phyloP scores from a whole-genome alignment of 1,284 basidiomycete genomes.

The Naganishia liquefaciens region DNA sequence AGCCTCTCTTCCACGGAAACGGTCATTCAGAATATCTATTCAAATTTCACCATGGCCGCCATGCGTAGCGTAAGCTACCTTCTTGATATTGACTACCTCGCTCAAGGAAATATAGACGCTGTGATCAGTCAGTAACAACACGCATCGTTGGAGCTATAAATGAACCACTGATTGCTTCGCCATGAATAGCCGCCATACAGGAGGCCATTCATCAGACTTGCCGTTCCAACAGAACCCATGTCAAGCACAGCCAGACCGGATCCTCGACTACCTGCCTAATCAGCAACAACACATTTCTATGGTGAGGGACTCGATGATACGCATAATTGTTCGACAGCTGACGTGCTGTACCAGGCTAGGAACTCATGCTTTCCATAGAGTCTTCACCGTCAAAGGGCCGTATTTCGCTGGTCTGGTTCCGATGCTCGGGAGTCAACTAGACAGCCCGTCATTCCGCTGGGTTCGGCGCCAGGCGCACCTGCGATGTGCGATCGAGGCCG shows the following conservation, averaged over 20 bases:
- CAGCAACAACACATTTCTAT: slow-evolving; percentile 15
- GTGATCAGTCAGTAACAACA: neutral
- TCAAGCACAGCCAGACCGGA: slow-evolving; percentile 2
- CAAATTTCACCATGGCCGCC: slow-evolving; percentile 79
- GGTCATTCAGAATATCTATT: slow-evolving; percentile 79
- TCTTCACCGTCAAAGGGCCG: slow-evolving; percentile 10
- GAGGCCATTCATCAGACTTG: slow-evolving; percentile 22
- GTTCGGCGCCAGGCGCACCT: slow-evolving; percentile 8
- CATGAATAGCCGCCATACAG: slow-evolving; percentile 2
- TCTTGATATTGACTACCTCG: slow-evolving; percentile 18
- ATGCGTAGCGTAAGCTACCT: slow-evolving; percentile 88
- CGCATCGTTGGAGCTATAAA: neutral
- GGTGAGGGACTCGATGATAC: neutral
- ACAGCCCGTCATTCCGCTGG: slow-evolving; percentile 15
- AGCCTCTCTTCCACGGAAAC: slow-evolving; percentile 65
- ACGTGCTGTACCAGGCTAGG: slow-evolving; percentile 1
- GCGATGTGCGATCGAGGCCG: slow-evolving; percentile 5
- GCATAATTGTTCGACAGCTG: neutral
- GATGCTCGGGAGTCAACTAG: slow-evolving; percentile 15
- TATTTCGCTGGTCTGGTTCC: slow-evolving; percentile 23
- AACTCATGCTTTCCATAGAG: slow-evolving; percentile 10
- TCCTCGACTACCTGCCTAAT: slow-evolving; percentile 6
- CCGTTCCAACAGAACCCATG: slow-evolving; percentile 15
- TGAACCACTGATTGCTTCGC: neutral
- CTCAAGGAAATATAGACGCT: slow-evolving; percentile 13